phyloP scores from a whole-genome alignment of 371 early-diverging fungal species.

The Saksenaea oblongispora region DNA sequence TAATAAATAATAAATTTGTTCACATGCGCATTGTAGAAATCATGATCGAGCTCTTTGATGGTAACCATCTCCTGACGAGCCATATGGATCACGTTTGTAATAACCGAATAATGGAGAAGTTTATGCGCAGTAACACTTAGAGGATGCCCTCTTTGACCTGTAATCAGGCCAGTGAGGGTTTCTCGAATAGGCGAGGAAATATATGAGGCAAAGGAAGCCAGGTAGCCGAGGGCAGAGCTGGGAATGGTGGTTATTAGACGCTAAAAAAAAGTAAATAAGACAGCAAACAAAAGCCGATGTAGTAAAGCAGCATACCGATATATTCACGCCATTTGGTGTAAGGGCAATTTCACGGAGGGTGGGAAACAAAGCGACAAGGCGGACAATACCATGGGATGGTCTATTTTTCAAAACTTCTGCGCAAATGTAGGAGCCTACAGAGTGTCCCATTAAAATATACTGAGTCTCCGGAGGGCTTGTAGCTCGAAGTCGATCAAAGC shows the following conservation, averaged over 20 bases:
- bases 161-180: constrained; percentile 26
- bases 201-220: constrained; percentile 36
- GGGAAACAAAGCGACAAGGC: constrained; percentile 76
- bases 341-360: constrained; percentile 73
- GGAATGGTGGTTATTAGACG: constrained; percentile 44
- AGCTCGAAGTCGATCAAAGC: constrained; percentile 56
- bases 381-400: constrained; percentile 58
- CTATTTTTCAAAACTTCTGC: constrained; percentile 56
- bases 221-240: constrained; percentile 30
- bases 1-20: constrained; percentile 81
- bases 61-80: constrained; percentile 75
- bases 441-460: constrained; percentile 68
- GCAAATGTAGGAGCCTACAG: constrained; percentile 67
- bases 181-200: constrained; percentile 38
- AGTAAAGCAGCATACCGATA: constrained; percentile 43
- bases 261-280: constrained; percentile 15
- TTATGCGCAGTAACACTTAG: constrained; percentile 63
- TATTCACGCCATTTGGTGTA: constrained; percentile 73
- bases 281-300: background rate
- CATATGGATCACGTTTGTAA: constrained; percentile 68
- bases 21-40: constrained; percentile 56
- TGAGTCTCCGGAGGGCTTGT: constrained; percentile 50
- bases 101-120: constrained; percentile 58
- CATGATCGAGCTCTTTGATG: constrained; percentile 66
- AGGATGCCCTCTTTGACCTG: constrained; percentile 49